Evolutionary conservation across 1,284 basidiomycete species (phyloP), one percentile per base, ranked within the genome.

Genomic region (Puccinia novopanici): DNA sequence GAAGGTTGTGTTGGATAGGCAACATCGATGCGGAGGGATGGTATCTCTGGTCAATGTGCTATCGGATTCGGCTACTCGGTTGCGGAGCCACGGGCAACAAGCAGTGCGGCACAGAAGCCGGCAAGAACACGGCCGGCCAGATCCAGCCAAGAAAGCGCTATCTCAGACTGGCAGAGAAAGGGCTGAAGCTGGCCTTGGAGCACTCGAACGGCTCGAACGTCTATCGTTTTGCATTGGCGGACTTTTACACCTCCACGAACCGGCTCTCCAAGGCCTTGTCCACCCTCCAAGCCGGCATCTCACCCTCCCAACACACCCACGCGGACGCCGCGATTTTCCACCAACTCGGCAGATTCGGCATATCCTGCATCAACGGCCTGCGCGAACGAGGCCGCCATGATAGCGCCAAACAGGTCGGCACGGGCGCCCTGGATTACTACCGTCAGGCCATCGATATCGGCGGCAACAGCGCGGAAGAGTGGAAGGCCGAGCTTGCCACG

Each of bases 151-250:
- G 30, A 30, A 74, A 74, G 65, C 19, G 22, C 15, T 34, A 48
- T 15, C 30, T 50, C 9, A 24, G 34, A 37, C 42, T 61, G 2
- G 63, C 75, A n/a, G 63, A 68, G 24, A 40, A 55, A 52, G n/a
- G 45, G n/a, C n/a, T 67, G n/a, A 50, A 77, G 63, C 27, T 54
- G 1, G 75, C 75, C 2, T 52, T 77, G 37, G 22, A 40, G 6
- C 52, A 67, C 52, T 77, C 75, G 9, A 37, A 57, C 59, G 61
- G 50, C 1, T 61, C 59, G 8, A 52, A 37, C 63, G 19, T 61
- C 0, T 77, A 77, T 45, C 75, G 59, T 0, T 77, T 77, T 67
- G 75, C 75, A 15, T n/a, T 77, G 37, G 52, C 75, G 2, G 75
- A 77, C 10, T 77, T 77, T 27, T 77, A 77, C 50, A 45, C 50